Evolutionary conservation across 1,284 basidiomycete species (phyloP).

Genomic region (Ustilago shanxiensis): DNA sequence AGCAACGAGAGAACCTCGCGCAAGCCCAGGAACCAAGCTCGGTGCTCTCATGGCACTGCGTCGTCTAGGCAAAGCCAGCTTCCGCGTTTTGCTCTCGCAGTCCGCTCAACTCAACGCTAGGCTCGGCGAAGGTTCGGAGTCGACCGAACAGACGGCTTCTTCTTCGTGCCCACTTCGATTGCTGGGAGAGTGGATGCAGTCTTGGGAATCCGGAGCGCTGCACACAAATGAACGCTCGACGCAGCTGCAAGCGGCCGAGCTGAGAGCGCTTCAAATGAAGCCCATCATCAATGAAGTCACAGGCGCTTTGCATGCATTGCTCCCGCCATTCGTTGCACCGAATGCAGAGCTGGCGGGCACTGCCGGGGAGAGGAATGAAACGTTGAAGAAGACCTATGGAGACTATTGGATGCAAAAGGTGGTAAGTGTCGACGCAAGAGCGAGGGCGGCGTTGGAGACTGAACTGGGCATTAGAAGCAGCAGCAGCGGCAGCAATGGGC

Average conservation of each 20-base stretch:
- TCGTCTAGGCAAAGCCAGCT: conserved; percentile 59
- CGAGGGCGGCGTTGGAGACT: conserved; percentile 44
- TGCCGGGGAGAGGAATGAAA: conserved; percentile 27
- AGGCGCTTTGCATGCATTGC: conserved; percentile 42
- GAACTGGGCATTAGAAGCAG: conserved; percentile 35
- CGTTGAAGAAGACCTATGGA: conserved; percentile 29
- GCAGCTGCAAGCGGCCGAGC: conserved; percentile 6
- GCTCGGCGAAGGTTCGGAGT: conserved; percentile 29
- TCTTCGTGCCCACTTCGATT: conserved; percentile 36
- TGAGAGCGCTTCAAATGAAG: conserved; percentile 31
- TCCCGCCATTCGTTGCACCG: conserved; percentile 42
- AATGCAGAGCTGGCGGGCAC: conserved; percentile 27
- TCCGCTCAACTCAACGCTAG: conserved; percentile 35
- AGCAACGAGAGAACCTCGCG: conserved; percentile 33
- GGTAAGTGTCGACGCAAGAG: conserved; percentile 30
- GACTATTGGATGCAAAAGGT: conserved; percentile 48
- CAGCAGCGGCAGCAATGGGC: neutral
- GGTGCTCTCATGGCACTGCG: conserved; percentile 65
- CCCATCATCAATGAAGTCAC: conserved; percentile 41
- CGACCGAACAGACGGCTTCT: conserved; percentile 5
- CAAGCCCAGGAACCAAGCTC: conserved; percentile 60
- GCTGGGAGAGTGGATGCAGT: conserved; percentile 56
- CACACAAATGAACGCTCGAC: conserved; percentile 16
- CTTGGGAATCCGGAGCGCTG: conserved; percentile 39
- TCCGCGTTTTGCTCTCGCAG: conserved; percentile 56